phyloP scores from a whole-genome alignment of 148 eudicot species.

The Camellia japonica region DNA sequence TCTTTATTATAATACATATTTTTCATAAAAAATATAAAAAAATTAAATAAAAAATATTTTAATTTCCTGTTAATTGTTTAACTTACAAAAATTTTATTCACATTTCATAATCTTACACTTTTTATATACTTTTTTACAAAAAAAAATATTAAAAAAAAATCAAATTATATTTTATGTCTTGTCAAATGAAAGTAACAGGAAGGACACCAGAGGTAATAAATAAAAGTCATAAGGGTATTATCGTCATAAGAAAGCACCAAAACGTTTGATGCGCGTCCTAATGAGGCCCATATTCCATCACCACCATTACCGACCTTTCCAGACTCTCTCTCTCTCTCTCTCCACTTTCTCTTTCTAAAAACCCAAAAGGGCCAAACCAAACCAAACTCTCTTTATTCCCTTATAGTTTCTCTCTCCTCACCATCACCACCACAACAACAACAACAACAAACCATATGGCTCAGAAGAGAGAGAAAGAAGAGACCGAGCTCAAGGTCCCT shows the following conservation, averaged over 20 bases:
- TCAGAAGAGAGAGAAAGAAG: conserved; percentile 68
- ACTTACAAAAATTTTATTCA: no score
- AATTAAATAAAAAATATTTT: no score
- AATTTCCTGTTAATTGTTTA: no score
- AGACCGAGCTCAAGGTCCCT: conserved; percentile 69
- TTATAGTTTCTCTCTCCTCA: neutral
- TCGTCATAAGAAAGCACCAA: conserved; percentile 6
- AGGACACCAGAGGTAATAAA: conserved; percentile 6
- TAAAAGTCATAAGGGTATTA: conserved; percentile 18
- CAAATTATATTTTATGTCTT: no score
- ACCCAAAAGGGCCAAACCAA: neutral
- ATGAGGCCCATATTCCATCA: conserved; percentile 23
- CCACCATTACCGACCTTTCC: conserved; percentile 30
- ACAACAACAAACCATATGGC: conserved; percentile 37
- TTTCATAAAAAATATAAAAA: no score
- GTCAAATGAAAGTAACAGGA: no score
- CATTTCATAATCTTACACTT: no score
- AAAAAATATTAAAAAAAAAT: no score
- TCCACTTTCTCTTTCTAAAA: neutral
- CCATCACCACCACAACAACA: neutral
- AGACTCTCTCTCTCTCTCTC: no score
- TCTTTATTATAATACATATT: no score
- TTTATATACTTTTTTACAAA: no score
- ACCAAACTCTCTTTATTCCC: neutral
- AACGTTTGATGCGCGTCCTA: conserved; percentile 15